These are phyloP conservation scores for Neurospora sp. DNA, from an alignment of 495 filamentous ascomycete genomes.

Conservation along the genomic window DNA sequence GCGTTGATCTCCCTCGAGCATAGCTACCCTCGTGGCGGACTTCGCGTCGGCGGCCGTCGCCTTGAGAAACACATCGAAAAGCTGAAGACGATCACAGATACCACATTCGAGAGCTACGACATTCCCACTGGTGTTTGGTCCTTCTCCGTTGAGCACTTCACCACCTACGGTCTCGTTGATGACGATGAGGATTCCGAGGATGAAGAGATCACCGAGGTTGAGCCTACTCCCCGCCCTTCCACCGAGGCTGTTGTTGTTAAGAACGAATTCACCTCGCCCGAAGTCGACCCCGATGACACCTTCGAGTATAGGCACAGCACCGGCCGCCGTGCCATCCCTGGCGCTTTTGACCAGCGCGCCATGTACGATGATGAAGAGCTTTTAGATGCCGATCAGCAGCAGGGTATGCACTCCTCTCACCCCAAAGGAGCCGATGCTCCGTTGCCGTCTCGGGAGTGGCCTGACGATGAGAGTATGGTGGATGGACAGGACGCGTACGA, in stretches of 20 bases:
- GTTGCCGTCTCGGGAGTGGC: conserved; percentile 50
- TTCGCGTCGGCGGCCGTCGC: conserved; percentile 21
- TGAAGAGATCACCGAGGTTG: conserved; percentile 57
- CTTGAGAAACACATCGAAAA: conserved; percentile 74
- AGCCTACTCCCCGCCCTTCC: conserved; percentile 3
- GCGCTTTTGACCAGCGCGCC: conserved; percentile 59
- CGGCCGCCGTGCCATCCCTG: conserved; percentile 52
- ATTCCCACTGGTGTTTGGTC: conserved; percentile 71
- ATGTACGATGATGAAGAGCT: conserved; percentile 37
- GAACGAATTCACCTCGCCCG: conserved; percentile 21
- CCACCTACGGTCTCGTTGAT: conserved; percentile 86
- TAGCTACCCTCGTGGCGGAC: conserved; percentile 68
- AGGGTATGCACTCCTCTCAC: conserved; percentile 88
- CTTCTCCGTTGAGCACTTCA: conserved; percentile 89
- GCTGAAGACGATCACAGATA: conserved; percentile 60
- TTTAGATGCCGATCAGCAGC: conserved; percentile 30
- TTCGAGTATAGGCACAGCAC: conserved; percentile 63
- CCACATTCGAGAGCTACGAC: conserved; percentile 71
- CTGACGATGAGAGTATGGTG: conserved; percentile 51
- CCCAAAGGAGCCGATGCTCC: conserved; percentile 66
- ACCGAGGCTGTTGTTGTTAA: conserved; percentile 6
- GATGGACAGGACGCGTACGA: conserved; percentile 51
- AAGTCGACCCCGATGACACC: conserved; percentile 58
- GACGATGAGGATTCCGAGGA: conserved; percentile 69
- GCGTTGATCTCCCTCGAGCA: conserved; percentile 76